phyloP scores from a whole-genome alignment of 2,329 filamentous ascomycete species.

The Verticillium isaacii region DNA sequence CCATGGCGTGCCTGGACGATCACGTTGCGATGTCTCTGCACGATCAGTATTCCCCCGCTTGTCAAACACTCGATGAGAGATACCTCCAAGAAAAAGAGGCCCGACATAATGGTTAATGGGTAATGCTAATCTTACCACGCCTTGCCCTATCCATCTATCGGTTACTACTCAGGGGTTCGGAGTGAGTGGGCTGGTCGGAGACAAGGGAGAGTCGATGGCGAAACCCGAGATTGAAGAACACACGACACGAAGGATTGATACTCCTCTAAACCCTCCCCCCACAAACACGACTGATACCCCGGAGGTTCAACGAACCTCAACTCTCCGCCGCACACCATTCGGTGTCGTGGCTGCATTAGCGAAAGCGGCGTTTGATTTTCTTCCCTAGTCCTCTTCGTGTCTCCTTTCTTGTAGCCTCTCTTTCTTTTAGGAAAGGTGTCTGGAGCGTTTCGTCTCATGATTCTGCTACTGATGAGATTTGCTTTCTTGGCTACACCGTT shows the following conservation, averaged over 20 bases:
- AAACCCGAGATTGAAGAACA: background rate
- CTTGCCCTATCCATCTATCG: background rate
- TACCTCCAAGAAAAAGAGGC: background rate
- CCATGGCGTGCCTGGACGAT: background rate
- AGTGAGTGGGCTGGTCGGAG: background rate
- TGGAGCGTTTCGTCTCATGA: background rate
- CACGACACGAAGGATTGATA: background rate
- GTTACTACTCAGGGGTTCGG: background rate
- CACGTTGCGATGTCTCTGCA: background rate
- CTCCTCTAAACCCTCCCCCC: background rate
- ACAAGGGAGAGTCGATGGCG: background rate
- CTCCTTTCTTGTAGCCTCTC: background rate
- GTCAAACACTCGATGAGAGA: background rate
- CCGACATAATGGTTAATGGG: background rate
- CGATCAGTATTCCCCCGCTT: background rate
- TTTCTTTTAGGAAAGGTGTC: background rate
- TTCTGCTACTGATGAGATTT: background rate
- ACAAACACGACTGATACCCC: background rate
- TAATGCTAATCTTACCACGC: background rate
- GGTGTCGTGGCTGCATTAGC: background rate
- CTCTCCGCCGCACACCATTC: background rate
- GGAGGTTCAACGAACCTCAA: background rate
- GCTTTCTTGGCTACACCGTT: background rate
- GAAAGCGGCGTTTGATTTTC: background rate
- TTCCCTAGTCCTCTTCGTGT: background rate